phyloP scores from a whole-genome alignment of 176 grass and related monocot genomes.

The Aechmea fasciata region DNA sequence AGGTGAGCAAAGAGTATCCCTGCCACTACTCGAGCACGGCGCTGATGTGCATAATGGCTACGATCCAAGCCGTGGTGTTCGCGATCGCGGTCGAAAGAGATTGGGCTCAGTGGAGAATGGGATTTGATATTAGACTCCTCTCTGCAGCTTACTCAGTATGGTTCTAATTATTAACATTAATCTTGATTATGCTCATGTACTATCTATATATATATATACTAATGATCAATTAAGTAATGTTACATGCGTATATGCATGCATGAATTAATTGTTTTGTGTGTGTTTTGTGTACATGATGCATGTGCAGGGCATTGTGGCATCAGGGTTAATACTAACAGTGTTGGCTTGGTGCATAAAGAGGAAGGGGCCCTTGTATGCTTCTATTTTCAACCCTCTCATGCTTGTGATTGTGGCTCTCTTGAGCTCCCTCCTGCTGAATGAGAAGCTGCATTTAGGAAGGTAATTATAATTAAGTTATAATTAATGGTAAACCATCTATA shows the following conservation, averaged over 20 bases:
- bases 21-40: conserved; percentile 71
- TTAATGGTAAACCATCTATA: too few species aligned
- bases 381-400: conserved; percentile 75
- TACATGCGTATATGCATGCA: too few species aligned
- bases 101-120: conserved; percentile 32
- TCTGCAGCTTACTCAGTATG: conserved; percentile 37
- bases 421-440: conserved; percentile 60
- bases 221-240: too few species aligned
- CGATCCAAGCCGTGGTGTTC: conserved; percentile 33
- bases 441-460: conserved; percentile 64
- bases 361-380: conserved; percentile 58
- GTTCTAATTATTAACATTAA: background rate
- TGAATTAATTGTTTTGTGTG: too few species aligned
- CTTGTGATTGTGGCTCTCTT: conserved; percentile 58
- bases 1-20: conserved; percentile 38
- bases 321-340: conserved; percentile 47
- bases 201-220: too few species aligned
- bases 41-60: conserved; percentile 68
- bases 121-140: conserved; percentile 38
- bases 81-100: conserved; percentile 41
- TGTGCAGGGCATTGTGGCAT: conserved; percentile 40
- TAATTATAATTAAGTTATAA: background rate
- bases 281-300: too few species aligned
- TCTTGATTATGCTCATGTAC: background rate
- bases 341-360: conserved; percentile 76